Percentiles rank a stretch among this genome's conserved stretches.
Evolutionary conservation across 257 asterid species (phyloP).

Genomic region (Solanum paucissectum): DNA sequence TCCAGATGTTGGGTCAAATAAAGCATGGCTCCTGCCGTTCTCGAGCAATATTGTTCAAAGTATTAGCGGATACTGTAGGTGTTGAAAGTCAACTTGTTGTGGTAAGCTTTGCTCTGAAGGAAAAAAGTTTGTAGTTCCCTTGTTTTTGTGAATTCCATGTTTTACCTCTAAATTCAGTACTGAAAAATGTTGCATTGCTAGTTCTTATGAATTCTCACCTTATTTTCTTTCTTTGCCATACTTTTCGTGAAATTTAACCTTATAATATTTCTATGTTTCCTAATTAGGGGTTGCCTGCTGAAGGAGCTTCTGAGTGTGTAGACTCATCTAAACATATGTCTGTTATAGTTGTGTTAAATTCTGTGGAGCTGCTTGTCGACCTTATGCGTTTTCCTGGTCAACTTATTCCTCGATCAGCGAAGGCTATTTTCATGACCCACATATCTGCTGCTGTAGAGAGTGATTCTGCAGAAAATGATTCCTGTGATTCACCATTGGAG

Average conservation of each 20-base stretch:
- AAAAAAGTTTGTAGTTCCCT: neutral
- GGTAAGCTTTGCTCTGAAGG: conserved; percentile 40
- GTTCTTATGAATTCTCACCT: neutral
- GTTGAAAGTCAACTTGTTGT: conserved; percentile 83
- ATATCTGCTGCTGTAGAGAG: conserved; percentile 94
- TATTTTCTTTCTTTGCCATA: conserved; percentile 1
- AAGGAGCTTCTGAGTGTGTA: conserved; percentile 68
- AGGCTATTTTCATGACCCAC: conserved; percentile 81
- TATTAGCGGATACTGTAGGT: conserved; percentile 96
- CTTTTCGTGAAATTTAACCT: conserved; percentile 1
- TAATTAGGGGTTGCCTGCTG: conserved; percentile 86
- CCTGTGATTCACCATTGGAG: conserved; percentile 98
- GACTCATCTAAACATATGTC: conserved; percentile 95
- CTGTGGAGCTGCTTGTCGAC: conserved; percentile 70
- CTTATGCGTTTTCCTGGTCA: conserved; percentile 93
- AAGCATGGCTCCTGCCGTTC: conserved; percentile 91
- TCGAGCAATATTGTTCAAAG: conserved; percentile 89
- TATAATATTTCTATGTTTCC: conserved; percentile 6
- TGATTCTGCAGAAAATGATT: conserved; percentile 99
- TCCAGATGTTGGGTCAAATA: conserved; percentile 89
- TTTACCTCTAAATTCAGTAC: neutral
- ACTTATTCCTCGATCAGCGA: conserved; percentile 69
- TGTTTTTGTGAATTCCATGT: neutral
- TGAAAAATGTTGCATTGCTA: neutral
- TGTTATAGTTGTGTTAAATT: conserved; percentile 65